Evolutionary conservation across 495 filamentous ascomycete genomes (phyloP).

Genomic region (Xylaria palmicola): DNA sequence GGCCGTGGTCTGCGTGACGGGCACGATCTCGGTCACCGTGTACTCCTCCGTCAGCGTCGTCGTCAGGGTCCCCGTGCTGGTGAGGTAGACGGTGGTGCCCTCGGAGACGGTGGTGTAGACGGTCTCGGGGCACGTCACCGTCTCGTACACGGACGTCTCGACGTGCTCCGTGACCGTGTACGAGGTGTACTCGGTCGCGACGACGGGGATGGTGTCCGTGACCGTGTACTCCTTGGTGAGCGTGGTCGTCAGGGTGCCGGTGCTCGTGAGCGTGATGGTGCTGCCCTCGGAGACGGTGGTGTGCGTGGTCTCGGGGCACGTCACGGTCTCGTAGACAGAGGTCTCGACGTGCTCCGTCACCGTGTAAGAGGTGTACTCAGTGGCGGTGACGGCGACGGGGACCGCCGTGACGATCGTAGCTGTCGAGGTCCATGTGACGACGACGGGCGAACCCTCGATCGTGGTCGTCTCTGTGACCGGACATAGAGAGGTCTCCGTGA

Average conservation of each 20-base stretch:
- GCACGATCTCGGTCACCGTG: constrained; percentile 35
- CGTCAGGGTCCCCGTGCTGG: constrained; percentile 46
- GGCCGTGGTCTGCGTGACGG: constrained; percentile 37
- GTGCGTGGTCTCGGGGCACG: constrained; percentile 42
- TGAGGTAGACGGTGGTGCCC: constrained; percentile 40
- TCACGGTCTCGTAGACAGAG: constrained; percentile 39
- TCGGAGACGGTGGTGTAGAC: constrained; percentile 41
- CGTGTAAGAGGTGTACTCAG: constrained; percentile 33
- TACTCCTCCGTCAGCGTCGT: constrained; percentile 30
- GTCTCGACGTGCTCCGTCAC: constrained; percentile 42
- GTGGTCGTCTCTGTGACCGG: constrained; percentile 47
- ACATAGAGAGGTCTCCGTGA: constrained; percentile 41
- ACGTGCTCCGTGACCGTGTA: constrained; percentile 39
- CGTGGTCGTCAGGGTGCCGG: constrained; percentile 42
- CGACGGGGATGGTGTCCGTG: constrained; percentile 23
- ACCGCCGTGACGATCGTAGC: constrained; percentile 34
- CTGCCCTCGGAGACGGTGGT: constrained; percentile 42
- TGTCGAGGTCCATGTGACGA: constrained; percentile 44
- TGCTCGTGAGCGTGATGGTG: too few relatives aligned
- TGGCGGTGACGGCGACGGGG: constrained; percentile 23
- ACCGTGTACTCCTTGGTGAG: too few relatives aligned
- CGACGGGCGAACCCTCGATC: constrained; percentile 38
- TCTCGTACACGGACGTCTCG: constrained; percentile 40
- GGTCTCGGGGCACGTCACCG: constrained; percentile 42
- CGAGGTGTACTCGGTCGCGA: constrained; percentile 31